Conservation (phyloP, 2,329 filamentous ascomycete species). For the Pyrenochaeta sp. region DNA sequence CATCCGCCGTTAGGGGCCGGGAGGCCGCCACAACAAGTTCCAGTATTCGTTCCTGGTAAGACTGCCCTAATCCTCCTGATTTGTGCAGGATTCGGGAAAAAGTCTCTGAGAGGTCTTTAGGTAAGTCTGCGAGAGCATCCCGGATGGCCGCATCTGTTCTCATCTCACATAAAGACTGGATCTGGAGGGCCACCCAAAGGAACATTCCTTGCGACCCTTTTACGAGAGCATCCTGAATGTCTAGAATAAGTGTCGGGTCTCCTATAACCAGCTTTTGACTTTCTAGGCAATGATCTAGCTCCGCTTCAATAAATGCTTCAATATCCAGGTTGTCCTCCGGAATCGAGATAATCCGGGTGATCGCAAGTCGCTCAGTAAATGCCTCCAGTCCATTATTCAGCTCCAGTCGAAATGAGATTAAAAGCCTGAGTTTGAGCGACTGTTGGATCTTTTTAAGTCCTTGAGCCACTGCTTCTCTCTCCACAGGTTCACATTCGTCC, state of each 20-base stretch:
- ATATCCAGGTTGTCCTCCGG: conserved; percentile 31
- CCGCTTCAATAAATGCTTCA: conserved; percentile 31
- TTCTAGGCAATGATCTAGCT: conserved; percentile 33
- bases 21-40: conserved; percentile 41
- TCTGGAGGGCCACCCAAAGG: conserved; percentile 34
- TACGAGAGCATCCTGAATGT: conserved; percentile 33
- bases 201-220: conserved; percentile 38
- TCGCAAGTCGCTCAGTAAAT: conserved; percentile 4
- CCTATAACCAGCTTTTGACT: conserved; percentile 25
- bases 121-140: conserved; percentile 26
- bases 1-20: conserved; percentile 40
- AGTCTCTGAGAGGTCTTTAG: conserved; percentile 25
- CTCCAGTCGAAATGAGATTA: conserved; percentile 30
- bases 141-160: conserved; percentile 50
- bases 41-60: conserved; percentile 22
- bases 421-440: conserved; percentile 25
- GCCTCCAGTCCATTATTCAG: conserved; percentile 16
- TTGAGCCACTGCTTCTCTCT: conserved; percentile 20
- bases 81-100: conserved; percentile 27
- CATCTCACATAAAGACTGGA: conserved; percentile 39
- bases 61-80: not conserved
- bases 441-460: conserved; percentile 31
- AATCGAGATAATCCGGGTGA: conserved; percentile 18
- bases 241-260: conserved; percentile 35
- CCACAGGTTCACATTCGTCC: conserved; percentile 38